Base-by-base conservation (phyloP, 139 green algal species). In the Spirogloea muscicola region DNA sequence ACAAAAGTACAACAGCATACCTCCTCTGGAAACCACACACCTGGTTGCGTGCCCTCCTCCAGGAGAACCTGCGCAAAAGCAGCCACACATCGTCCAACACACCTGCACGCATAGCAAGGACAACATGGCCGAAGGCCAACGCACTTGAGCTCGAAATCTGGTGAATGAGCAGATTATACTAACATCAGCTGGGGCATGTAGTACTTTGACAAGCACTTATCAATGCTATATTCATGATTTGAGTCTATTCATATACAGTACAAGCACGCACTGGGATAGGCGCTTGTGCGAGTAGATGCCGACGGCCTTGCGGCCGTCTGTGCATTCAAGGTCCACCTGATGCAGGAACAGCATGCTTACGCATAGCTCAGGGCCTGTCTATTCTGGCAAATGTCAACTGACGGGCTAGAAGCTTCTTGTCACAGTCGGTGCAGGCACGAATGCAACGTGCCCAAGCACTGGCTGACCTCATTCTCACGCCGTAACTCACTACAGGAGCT, bases 21-120 rank as follows among this genome's bases (percentile, higher is more conserved):
- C 84, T 97, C 88, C 71, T 98, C 94, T 3, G 94, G 94, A 69
- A 91, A 97, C 93, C 93, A 97, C 21, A 98, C 94, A 0, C 93
- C 93, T 6, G 93, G 89, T 73, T 90, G 40, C 6, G 90, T 94
- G 13, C 84, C 74, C 13, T 91, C 92, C 21, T 74, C 76, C 31
- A 97, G 82, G 80, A 97, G 84, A 3, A 83, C 82, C 31, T 57
- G 41, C n/a, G 82, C 86, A 81, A 93, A 93, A 4, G 89, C 89
- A n/a, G 89, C 87, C 7, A 65, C 87, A 58, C 72, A 76, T 21
- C 61, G 58, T 82, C 64, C 82, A 44, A 78, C 57, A 58, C 57
- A 63, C 27, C 57, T 70, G 69, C 3, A 27, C 16, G 6, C 48
- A 42, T 9, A 10, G 18, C 6, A 29, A 33, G 31, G 49, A 66